Base-by-base conservation (phyloP, 805 yeast species). In the Yarrowia sp. region DNA sequence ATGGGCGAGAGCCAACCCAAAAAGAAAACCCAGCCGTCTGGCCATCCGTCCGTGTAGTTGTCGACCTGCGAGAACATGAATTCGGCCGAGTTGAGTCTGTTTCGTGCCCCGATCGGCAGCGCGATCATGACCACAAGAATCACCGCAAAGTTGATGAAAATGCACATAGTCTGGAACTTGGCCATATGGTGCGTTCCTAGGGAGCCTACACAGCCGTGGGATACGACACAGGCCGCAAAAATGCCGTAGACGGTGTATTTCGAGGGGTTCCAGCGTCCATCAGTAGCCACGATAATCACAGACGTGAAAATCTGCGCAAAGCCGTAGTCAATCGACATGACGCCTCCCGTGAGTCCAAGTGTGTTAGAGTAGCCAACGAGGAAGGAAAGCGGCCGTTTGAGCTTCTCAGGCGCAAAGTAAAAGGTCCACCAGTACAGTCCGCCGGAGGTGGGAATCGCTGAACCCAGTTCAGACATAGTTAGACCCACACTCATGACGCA, bases 391-490 rank as follows among this genome's bases (percentile, higher is more conserved):
- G 0, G 85, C 82, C 24, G 80, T 79, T 68, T 81, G 77, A 29
- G 76, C 66, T 68, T 66, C 42, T 76, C 80, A 0, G 90, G 91
- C 24, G 90, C 83, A 69, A 83, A 86, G 69, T 83, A 79, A 71
- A 78, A 83, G 1, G 88, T 82, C 85, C 87, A 84, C 72, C 81
- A 84, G 69, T 85, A 87, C 36, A 87, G 73, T 5, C 92, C 92
- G 60, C 92, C 92, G 21, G 87, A 81, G 0, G 92, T 86, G 27
- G 93, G 92, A 65, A 84, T 80, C 1, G 90, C 81, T 35, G 86
- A 80, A 0, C 87, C 88, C 65, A 85, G 71, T 67, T 85, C 87
- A 4, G 88, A 77, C 84, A 87, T 81, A 16, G 86, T 77, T 6
- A 80, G 65, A n/a, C 90, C 90, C 19, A 84, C 79, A 8, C 77